Evolutionary conservation across 768 basidiomycete genomes (phyloP), one percentile per base, ranked within the genome.

Genomic region (Boletus pseudo-olivaceus): DNA sequence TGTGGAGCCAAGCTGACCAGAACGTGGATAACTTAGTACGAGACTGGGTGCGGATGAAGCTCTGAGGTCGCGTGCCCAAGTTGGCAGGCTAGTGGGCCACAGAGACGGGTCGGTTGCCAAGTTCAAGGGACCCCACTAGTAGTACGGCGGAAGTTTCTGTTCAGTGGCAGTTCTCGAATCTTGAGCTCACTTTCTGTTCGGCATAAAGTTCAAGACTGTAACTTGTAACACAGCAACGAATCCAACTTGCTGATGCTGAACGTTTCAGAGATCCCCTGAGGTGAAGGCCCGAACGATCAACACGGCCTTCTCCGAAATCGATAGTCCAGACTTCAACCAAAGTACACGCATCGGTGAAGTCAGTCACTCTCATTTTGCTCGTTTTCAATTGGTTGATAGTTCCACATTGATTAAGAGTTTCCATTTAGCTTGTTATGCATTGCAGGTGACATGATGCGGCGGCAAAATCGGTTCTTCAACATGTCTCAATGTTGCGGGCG

Each of bases 401-500:
- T 17, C 7, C 30, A 23, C 30, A 49, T 45, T 40, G 46, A 58
- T 20, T 9, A 34, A 40, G 47, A 35, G 17, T 17, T 20, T 23
- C 7, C 30, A 15, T 35, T 23, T 29, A 37, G 17, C 20, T 27
- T n/a, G 40, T 43, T 37, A 39, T 47, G 44, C 62, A 38, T 23
- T 4, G 23, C 23, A 50, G 50, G 57, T 32, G 40, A 10, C 49
- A 23, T 23, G 53, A 34, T 55, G 57, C 44, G 34, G 56, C 15
- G 9, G 33, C 20, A 33, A n/a, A 17, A 14, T 29, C 19, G 7
- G 17, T 19, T 7, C 12, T 19, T 7, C 29, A 26, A 29, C n/a
- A 1, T 2, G 2, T 27, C 12, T 34, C 23, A 11, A 11, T 23
- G n/a, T 4, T 23, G 23, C 23, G 4, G 23, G 23, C 15, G 3